Percentiles rank a stretch among this genome's conserved stretches.
Conservation (phyloP, 352 stramenopile genomes). For the Elongisporangium senticosum region DNA sequence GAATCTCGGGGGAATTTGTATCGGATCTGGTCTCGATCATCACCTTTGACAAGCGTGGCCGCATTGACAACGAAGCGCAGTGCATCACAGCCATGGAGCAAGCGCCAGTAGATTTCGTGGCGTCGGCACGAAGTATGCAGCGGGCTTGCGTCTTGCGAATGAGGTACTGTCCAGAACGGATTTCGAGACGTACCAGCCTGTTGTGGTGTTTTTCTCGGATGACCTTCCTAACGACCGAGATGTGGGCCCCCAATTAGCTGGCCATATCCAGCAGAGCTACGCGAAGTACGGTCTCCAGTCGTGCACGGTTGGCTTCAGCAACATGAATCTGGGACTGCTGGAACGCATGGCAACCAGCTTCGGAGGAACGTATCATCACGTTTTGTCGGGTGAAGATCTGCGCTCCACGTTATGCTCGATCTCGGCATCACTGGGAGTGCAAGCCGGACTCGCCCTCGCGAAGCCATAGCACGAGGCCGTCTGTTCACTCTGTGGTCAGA, state of each 20-base stretch:
- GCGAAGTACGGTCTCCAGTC: slow-evolving; percentile 51
- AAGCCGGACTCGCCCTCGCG: slow-evolving; percentile 44
- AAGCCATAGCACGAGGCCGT: slow-evolving; percentile 55
- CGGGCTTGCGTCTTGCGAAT: slow-evolving; percentile 43
- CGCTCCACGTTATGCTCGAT: slow-evolving; percentile 76
- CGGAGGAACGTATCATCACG: slow-evolving; percentile 56
- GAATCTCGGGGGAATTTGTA: slow-evolving; percentile 35
- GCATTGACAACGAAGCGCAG: slow-evolving; percentile 44
- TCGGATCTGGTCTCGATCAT: slow-evolving; percentile 73
- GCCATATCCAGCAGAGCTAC: slow-evolving; percentile 49
- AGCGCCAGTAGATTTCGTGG: slow-evolving; percentile 18
- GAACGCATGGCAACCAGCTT: slow-evolving; percentile 47
- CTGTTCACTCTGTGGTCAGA: slow-evolving; percentile 60
- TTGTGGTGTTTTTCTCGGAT: slow-evolving; percentile 78
- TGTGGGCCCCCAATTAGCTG: slow-evolving; percentile 43
- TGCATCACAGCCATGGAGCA: slow-evolving; percentile 35
- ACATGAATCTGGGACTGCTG: slow-evolving; percentile 55
- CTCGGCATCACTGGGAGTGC: slow-evolving; percentile 59
- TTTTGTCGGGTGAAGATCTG: slow-evolving; percentile 56
- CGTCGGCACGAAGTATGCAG: slow-evolving; percentile 45
- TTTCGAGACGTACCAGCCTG: slow-evolving; percentile 55
- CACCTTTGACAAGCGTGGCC: slow-evolving; percentile 40
- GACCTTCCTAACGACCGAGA: slow-evolving; percentile 39
- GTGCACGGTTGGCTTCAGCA: slow-evolving; percentile 69
- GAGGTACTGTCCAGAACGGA: slow-evolving; percentile 66